Evolutionary conservation across 805 yeast species (phyloP), one percentile per base, ranked within the genome.

Genomic region (Lachancea sp.): DNA sequence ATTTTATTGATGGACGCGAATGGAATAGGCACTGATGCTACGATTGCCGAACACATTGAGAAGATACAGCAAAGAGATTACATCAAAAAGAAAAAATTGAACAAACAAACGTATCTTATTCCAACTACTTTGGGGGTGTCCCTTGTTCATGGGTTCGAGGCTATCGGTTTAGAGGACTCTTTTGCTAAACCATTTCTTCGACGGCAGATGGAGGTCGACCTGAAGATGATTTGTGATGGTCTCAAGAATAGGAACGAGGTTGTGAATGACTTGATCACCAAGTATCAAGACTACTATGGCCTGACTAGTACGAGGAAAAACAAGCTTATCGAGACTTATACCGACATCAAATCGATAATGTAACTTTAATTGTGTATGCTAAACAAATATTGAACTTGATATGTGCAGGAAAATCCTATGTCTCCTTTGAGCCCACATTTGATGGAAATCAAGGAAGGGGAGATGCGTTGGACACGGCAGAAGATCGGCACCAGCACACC

Each of bases 21-120:
- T 63, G 98, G 98, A 0, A 93, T 93, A 37, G 99, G 99, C 2
- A 93, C 99, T 0, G 99, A 93, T 69, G 99, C 99, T 0, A 93
- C 99, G 0, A 95, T 93, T 65, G 99, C 98, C 0, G 99, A 93
- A 36, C 99, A 93, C 64, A 93, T 93, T 32, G 89, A 85, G 47
- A 90, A 85, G 58, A 80, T 93, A 36, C 66, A 75, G 25, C 62
- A 63, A 10, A 67, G 99, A 43, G 78, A 79, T 16, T 95, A 90
- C 56, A 77, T 86, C 3, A 66, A 63, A 15, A 79, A 70, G 38
- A 69, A 72, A 9, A 70, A 65, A 48, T 51, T 52, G 7, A 66
- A 65, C 4, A 66, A 66, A 36, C 67, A 69, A 19, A 66, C 67
- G 1, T 69, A 71, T 41, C 64, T 93, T 12, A 68, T 83, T 5